These are phyloP conservation scores for Pichia sp. DNA, from an alignment of 1,139 yeast species.

Conservation along the genomic window DNA sequence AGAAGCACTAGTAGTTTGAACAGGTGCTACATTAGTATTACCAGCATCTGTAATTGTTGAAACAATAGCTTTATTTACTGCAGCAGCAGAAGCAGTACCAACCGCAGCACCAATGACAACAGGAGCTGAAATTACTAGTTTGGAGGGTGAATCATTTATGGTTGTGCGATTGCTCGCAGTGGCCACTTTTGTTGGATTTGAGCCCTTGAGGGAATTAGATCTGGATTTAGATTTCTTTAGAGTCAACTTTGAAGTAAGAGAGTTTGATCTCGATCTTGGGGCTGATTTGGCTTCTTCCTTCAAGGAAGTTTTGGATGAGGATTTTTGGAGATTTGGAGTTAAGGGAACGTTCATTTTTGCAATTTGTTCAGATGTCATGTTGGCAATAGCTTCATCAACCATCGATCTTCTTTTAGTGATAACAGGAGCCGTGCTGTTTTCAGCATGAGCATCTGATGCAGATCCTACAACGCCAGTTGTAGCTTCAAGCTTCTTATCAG, in stretches of 20 bases:
- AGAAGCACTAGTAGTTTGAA: background rate
- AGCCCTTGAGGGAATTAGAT: constrained; percentile 13
- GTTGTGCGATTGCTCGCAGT: constrained; percentile 3
- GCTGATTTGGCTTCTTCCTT: constrained; percentile 2
- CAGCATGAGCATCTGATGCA: background rate
- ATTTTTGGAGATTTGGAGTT: constrained; percentile 21
- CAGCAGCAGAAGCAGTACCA: constrained; percentile 6
- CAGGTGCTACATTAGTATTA: background rate
- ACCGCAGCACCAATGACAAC: background rate
- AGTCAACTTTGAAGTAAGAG: constrained; percentile 12
- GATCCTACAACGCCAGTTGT: background rate
- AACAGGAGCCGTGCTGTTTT: constrained; percentile 1
- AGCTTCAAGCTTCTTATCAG: background rate
- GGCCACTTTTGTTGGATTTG: background rate
- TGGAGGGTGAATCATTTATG: background rate
- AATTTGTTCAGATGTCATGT: constrained; percentile 24
- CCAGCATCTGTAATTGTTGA: constrained; percentile 1
- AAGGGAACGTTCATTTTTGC: constrained; percentile 26
- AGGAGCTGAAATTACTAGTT: constrained; percentile 2
- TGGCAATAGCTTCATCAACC: constrained; percentile 28
- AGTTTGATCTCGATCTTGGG: constrained; percentile 22
- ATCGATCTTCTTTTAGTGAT: constrained; percentile 24
- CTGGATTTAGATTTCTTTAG: constrained; percentile 14
- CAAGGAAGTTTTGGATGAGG: constrained; percentile 16
- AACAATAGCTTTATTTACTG: background rate